phyloP scores from a whole-genome alignment of 495 filamentous ascomycete genomes.

The Aspergillus funiculosus region DNA sequence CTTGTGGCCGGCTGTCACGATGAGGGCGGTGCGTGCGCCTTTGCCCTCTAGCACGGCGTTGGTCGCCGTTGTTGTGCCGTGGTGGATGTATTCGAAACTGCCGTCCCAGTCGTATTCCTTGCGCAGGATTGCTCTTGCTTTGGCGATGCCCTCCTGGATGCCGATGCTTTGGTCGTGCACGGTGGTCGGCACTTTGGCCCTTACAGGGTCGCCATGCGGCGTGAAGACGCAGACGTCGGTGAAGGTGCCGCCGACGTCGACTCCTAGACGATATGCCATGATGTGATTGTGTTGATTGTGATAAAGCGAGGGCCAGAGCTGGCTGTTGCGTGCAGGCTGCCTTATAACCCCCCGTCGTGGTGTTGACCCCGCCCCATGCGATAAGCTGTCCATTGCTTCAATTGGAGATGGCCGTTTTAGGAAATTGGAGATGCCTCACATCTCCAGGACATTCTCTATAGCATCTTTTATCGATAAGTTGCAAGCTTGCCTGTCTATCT shows the following conservation, averaged over 20 bases:
- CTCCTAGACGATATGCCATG: conserved; percentile 30
- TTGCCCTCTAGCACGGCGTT: conserved; percentile 41
- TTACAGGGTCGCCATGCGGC: conserved; percentile 33
- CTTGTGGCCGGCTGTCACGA: conserved; percentile 39
- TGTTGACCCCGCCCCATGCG: no score
- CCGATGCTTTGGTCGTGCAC: conserved; percentile 44
- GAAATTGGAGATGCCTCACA: no score
- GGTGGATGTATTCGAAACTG: conserved; percentile 34
- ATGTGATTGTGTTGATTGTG: no score
- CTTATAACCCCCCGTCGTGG: no score
- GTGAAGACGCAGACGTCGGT: conserved; percentile 45
- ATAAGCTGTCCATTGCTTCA: no score
- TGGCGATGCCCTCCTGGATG: conserved; percentile 39
- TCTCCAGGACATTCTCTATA: no score
- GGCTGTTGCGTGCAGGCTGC: no score
- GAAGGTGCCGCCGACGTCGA: conserved; percentile 46
- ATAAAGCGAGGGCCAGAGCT: no score
- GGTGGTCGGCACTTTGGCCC: conserved; percentile 47
- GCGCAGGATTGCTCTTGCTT: conserved; percentile 31
- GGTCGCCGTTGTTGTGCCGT: conserved; percentile 39
- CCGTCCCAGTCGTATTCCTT: conserved; percentile 24
- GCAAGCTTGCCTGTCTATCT: no score
- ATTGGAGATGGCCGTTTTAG: no score
- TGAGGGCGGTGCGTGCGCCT: conserved; percentile 35
- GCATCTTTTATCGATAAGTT: no score